A percentile compares a stretch with the other conserved stretches of the same genome.
Conservation (phyloP, 257 asterid genomes). For the Ajuga chamaepitys region DNA sequence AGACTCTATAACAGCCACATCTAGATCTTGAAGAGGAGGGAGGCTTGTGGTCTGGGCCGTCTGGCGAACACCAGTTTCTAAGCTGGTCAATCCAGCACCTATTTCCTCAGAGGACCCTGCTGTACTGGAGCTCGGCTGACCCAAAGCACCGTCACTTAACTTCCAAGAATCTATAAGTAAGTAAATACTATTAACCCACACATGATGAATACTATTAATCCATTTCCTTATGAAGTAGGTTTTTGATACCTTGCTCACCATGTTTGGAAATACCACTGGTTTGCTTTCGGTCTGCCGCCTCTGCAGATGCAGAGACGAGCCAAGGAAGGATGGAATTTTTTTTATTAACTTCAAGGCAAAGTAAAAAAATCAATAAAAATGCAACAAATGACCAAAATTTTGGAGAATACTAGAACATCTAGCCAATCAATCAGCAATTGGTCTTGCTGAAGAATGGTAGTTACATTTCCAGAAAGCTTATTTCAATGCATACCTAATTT, state of each 20-base stretch:
- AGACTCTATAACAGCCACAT: constrained; percentile 70
- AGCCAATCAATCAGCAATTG: constrained; percentile 1
- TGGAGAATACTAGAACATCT: neutral
- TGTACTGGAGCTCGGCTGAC: constrained; percentile 22
- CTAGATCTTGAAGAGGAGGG: constrained; percentile 83
- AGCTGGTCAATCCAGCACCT: constrained; percentile 32
- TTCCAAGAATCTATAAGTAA: constrained; percentile 31
- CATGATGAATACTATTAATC: neutral
- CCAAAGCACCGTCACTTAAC: constrained; percentile 14
- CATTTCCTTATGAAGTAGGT: neutral
- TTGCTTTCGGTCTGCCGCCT: constrained; percentile 22
- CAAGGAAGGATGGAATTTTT: constrained; percentile 71
- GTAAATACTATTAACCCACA: neutral
- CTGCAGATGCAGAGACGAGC: constrained; percentile 51
- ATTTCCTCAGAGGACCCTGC: constrained; percentile 25
- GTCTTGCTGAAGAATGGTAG: constrained; percentile 1
- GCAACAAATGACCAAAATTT: neutral
- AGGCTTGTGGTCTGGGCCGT: constrained; percentile 32
- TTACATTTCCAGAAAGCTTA: neutral
- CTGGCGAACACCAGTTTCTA: constrained; percentile 30
- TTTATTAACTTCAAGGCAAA: constrained; percentile 43
- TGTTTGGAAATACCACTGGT: constrained; percentile 20
- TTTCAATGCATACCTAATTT: constrained; percentile 46
- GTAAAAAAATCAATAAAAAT: constrained; percentile 8
- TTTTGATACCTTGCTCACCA: constrained; percentile 28